Base-by-base conservation (phyloP, 805 yeast genomes). In the Lachancea kluyveri region DNA sequence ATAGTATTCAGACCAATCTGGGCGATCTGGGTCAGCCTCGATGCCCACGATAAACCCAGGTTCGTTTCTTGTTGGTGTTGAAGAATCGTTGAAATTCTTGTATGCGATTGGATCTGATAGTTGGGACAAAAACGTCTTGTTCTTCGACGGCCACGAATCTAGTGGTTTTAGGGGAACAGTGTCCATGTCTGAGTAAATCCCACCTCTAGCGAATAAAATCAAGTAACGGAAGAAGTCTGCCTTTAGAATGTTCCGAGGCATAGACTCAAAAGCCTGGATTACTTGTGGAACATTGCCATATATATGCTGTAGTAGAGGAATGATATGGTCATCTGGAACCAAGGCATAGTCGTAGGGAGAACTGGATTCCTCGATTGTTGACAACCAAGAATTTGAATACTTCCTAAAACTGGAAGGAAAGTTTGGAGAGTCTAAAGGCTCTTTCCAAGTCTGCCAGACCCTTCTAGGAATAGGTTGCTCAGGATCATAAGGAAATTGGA, bases 381-480 rank as follows among this genome's bases (percentile, higher is more conserved):
- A 30, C 4, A 26, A 27, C 97, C 97, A 90, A 22, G 77, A 62
- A 11, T 67, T 54, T 37, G 74, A 74, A 25, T 64, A 70, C 21
- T 62, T 61, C 27, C 56, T 62, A 50, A 74, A 79, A 19, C 58
- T 53, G 8, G 64, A 48, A 13, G 84, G 82, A 50, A 85, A 78
- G 9, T 65, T 52, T 13, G 62, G 64, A 41, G 79, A 79, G 24
- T 66, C 65, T 28, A 70, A 48, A 11, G 74, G 75, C 28, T 70
- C 76, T 59, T 87, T 90, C 96, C 96, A 90, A 1, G 95, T 78
- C 59, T 90, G 97, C 95, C 96, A 90, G 24, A 90, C 75, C 43
- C 73, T 72, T 13, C 78, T 81, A 0, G 96, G 94, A 36, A 87
- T 73, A 18, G 73, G 72, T 19, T 69, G 63, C 4, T 60, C 37